Evolutionary conservation across 1,284 basidiomycete species (phyloP), one percentile per base, ranked within the genome.

Genomic region (Fistulina hepatica): DNA sequence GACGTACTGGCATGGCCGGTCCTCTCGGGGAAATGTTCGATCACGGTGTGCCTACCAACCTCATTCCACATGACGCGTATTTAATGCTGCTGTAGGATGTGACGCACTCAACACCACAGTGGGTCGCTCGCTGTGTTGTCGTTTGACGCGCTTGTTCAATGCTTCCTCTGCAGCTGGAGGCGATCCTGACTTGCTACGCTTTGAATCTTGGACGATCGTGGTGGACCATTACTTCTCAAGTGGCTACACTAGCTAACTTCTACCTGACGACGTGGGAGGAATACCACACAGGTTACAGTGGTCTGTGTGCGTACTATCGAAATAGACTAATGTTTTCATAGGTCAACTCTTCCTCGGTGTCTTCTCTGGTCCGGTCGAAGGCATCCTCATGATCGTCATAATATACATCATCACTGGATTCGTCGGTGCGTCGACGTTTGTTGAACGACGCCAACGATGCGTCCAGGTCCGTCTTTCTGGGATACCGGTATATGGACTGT

Each of bases 181-280:
- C 80, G 37, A 69, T 94, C 40, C 71, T 97, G 25, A 72, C 74
- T 5, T 67, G 77, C n/a, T 77, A 86, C 33, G 91, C 92, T 0
- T 74, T 97, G 34, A 93, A 94, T 49, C 67, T 97, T 7, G 90
- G 88, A 13, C 71, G 90, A 11, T 92, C 89, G 0, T 97, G 92
- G 85, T 97, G 92, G 93, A 93, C 92, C 1, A 79, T 97, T 17
- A 74, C 82, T 1, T 83, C 83, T 1, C 82, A 94, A 55, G 67
- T 85, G 8, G 88, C 85, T 0, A 85, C 90, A 0, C 70, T 95
- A 12, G 82, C 85, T 45, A 97, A 90, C 61, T 98, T 98, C 56
- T 97, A 97, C 58, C 69, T 97, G 28, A 83, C 89, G 1, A 95
- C 92, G 4, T 97, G 94, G 94, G 94, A 98, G 55, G 94, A 98